Percentiles rank a stretch among this genome's conserved stretches.
phyloP scores from a whole-genome alignment of 106 monocot species.

The Vanilla planifolia region DNA sequence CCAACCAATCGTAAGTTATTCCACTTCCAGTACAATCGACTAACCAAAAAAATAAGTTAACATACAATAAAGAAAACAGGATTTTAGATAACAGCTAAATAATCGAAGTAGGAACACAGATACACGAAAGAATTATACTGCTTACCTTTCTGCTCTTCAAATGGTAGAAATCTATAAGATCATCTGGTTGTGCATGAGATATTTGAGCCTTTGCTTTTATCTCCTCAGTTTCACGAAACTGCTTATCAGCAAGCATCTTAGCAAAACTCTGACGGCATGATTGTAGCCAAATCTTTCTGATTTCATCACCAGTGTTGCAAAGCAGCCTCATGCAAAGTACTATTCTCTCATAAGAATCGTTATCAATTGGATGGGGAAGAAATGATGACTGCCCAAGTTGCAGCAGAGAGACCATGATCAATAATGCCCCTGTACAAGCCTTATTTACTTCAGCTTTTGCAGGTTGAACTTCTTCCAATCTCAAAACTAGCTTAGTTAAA shows the following conservation, averaged over 20 bases:
- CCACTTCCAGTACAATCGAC: neutral
- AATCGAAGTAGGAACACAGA: neutral
- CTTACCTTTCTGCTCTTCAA: slow-evolving; percentile 86
- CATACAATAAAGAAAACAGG: neutral
- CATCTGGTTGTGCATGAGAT: slow-evolving; percentile 87
- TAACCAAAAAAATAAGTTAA: no score
- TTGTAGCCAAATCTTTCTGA: slow-evolving; percentile 76
- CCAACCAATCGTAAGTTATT: no score
- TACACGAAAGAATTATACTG: neutral
- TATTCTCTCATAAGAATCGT: slow-evolving; percentile 84
- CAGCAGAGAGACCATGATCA: slow-evolving; percentile 79
- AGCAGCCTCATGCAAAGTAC: slow-evolving; percentile 75
- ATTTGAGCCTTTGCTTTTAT: slow-evolving; percentile 69
- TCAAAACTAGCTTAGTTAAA: slow-evolving; percentile 73
- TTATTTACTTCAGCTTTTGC: slow-evolving; percentile 62
- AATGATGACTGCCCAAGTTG: slow-evolving; percentile 75
- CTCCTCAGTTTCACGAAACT: slow-evolving; percentile 78
- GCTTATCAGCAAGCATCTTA: slow-evolving; percentile 88
- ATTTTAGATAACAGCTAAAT: neutral
- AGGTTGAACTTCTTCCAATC: slow-evolving; percentile 83
- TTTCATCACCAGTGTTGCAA: slow-evolving; percentile 86
- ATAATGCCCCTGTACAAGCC: slow-evolving; percentile 33
- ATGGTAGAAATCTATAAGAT: slow-evolving; percentile 96
- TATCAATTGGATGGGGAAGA: slow-evolving; percentile 70
- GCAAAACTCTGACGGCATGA: slow-evolving; percentile 85